These are phyloP conservation scores for Lactuca sativa DNA, from an alignment of 129 eudicot species.

Conservation along the genomic window DNA sequence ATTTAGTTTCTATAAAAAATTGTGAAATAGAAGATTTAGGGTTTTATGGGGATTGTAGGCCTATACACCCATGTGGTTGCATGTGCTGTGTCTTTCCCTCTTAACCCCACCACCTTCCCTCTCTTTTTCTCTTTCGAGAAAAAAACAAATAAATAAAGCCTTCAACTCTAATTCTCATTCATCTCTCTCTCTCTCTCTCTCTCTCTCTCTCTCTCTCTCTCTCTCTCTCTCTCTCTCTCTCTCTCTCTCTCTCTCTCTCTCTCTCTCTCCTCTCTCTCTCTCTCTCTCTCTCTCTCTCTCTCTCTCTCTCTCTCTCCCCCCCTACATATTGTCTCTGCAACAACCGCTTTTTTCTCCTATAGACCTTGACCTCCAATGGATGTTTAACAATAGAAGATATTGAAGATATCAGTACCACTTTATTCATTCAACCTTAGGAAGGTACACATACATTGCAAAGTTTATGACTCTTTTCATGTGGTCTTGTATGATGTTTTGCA, in stretches of 20 bases:
- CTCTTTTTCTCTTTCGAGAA: conserved; percentile 36
- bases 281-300: conserved; percentile 47
- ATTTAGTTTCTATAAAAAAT: conserved; percentile 14
- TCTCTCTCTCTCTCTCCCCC: conserved; percentile 51
- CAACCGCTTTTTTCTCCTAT: background rate
- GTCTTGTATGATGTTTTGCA: background rate
- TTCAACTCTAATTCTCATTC: background rate
- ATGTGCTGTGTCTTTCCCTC: conserved; percentile 76
- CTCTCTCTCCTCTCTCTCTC: conserved; percentile 36
- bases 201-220: too few species aligned
- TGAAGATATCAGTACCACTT: background rate
- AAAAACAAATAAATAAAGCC: conserved; percentile 48
- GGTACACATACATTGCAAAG: conserved; percentile 18
- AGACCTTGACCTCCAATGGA: conserved; percentile 1
- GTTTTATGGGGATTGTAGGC: conserved; percentile 47
- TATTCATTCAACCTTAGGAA: conserved; percentile 7
- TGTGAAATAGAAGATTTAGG: conserved; percentile 24
- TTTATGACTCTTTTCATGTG: background rate
- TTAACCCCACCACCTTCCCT: conserved; percentile 60
- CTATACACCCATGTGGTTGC: conserved; percentile 73
- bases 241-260: conserved; percentile 59
- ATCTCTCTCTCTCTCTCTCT: conserved; percentile 8
- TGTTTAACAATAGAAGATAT: conserved; percentile 10
- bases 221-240: background rate
- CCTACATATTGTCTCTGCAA: conserved; percentile 25